Percentiles rank a stretch among this genome's conserved stretches.
phyloP scores from a whole-genome alignment of 192 early-diverging fungal genomes.

The Fimicolochytrium jonesii region DNA sequence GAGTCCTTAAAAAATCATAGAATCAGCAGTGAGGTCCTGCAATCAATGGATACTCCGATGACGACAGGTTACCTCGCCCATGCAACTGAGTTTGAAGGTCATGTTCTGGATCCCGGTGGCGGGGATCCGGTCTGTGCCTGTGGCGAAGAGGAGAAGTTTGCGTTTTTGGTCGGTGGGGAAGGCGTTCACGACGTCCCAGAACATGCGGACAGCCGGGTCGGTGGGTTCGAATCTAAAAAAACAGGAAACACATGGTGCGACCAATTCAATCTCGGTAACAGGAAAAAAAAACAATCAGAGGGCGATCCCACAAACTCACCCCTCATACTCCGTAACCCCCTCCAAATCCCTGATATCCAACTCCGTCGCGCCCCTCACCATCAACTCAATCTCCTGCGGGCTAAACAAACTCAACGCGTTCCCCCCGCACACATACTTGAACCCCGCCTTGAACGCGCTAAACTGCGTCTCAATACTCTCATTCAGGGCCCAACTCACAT shows the following conservation, averaged over 20 bases:
- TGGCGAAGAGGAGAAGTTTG: slow-evolving; percentile 78
- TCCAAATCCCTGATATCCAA: slow-evolving; percentile 46
- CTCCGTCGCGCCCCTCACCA: slow-evolving; percentile 50
- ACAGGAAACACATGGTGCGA: background rate
- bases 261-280: background rate
- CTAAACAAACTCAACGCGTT: slow-evolving; percentile 52
- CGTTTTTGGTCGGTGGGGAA: slow-evolving; percentile 61
- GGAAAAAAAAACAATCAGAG: background rate
- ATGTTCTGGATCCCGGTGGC: slow-evolving; percentile 50
- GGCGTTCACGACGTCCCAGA: slow-evolving; percentile 76
- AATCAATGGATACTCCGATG: background rate
- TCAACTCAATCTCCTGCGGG: slow-evolving; percentile 53
- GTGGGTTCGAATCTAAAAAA: slow-evolving; percentile 59
- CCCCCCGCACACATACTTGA: slow-evolving; percentile 68
- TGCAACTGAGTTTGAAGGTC: slow-evolving; percentile 42
- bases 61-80: slow-evolving; percentile 38
- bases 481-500: slow-evolving; percentile 64
- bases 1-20: slow-evolving; percentile 70
- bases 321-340: slow-evolving; percentile 50
- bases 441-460: slow-evolving; percentile 72
- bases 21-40: background rate
- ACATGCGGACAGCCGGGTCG: slow-evolving; percentile 63
- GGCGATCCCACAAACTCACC: slow-evolving; percentile 25
- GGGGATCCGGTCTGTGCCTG: slow-evolving; percentile 83
- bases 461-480: slow-evolving; percentile 60